Base-by-base conservation (phyloP, 768 basidiomycete genomes). In the Collybia sp. region DNA sequence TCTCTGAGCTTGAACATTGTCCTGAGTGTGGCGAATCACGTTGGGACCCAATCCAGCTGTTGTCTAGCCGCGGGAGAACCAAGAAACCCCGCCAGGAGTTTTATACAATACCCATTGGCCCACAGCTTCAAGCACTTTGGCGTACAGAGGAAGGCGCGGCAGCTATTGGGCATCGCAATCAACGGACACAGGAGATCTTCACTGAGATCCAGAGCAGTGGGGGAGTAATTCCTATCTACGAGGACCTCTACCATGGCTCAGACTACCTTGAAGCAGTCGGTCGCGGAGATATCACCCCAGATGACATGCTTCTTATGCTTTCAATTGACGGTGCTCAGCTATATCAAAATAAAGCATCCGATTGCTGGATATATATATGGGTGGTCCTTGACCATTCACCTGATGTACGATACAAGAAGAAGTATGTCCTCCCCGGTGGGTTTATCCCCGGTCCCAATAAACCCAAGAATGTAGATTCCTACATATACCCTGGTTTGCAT, bases 301-400 rank as follows among this genome's bases (percentile, higher is more conserved):
- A 60, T 11, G 57, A 69, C 36, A 58, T 53, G 1, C 15, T 66
- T 0, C 49, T 68, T 2, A 38, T 62, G 20, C 32, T 63, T 4
- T 66, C 64, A 0, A 48, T 61, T 5, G 66, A 68, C 50, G 62
- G 68, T 10, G 59, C 61, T 1, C 68, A 69, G 40, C 54, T 69
- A 0, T 67, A 64, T 39, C 41, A 43, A 6, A 53, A 53, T 40
- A 67, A 68, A 50, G 42, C 34, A n/a, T 68, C 66, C 3, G 60
- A 67, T 42, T 58, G 53, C 32, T 64, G 63, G 65, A 61, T 66
- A 0, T 53, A 44, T 34, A 60, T 68, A n/a, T 69, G 66, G 62
- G 44, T 65, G 2, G 45, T 68, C 12, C 20, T 60, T 6, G 52
- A 68, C 42, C 53, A 55, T 30, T 40, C 50, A 12, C 65, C 66